phyloP scores from a whole-genome alignment of 2,329 filamentous ascomycete species.

The Trichoderma polysporum region DNA sequence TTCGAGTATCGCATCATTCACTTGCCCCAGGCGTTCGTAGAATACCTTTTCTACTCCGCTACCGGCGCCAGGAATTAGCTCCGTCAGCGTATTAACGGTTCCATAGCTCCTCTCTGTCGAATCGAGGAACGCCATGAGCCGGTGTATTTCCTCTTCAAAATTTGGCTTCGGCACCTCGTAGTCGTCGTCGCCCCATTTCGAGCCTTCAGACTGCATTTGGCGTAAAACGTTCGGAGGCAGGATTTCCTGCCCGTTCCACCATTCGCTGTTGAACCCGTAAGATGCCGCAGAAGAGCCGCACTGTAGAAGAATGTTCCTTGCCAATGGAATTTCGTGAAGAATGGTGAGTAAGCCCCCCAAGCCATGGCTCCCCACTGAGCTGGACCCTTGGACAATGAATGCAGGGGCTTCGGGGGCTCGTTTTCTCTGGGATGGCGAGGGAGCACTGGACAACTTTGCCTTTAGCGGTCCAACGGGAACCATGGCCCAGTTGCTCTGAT shows the following conservation, averaged over 20 bases:
- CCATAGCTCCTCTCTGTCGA: conserved; percentile 60
- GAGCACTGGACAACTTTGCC: conserved; percentile 25
- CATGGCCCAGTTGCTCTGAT: conserved; percentile 59
- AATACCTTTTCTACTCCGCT: conserved; percentile 43
- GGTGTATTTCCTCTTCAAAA: conserved; percentile 57
- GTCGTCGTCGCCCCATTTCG: conserved; percentile 31
- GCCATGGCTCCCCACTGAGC: conserved; percentile 39
- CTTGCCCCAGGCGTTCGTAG: conserved; percentile 43
- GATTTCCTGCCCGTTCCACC: conserved; percentile 62
- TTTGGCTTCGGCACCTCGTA: conserved; percentile 34
- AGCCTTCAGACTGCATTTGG: conserved; percentile 34
- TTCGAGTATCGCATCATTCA: conserved; percentile 28
- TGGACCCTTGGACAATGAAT: conserved; percentile 46
- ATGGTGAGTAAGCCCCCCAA: conserved; percentile 59
- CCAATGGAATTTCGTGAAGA: conserved; percentile 58
- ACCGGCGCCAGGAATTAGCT: conserved; percentile 36
- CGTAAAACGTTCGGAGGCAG: conserved; percentile 39
- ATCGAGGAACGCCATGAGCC: conserved; percentile 63
- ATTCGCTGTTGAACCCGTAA: conserved; percentile 58
- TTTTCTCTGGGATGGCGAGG: conserved; percentile 45
- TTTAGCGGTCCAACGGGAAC: conserved; percentile 41
- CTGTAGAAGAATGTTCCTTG: conserved; percentile 54
- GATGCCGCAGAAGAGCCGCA: conserved; percentile 41
- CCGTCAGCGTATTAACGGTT: conserved; percentile 49
- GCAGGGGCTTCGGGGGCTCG: conserved; percentile 46